phyloP scores from a whole-genome alignment of 208 protist genomes.

The Acanthamoeba healyi region DNA sequence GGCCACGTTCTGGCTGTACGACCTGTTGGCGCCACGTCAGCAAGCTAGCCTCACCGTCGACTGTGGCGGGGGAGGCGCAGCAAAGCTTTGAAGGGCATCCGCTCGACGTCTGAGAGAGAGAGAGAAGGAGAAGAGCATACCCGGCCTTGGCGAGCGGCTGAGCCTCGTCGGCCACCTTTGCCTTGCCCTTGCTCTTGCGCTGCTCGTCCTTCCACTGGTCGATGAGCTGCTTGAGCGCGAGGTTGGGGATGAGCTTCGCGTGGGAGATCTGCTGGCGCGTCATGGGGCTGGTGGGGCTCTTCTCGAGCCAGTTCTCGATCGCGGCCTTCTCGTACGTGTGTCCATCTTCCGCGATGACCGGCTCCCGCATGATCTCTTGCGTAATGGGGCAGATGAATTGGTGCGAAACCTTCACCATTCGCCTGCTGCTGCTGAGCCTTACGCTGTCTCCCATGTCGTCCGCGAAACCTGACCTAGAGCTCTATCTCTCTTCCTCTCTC shows the following conservation, averaged over 20 bases:
- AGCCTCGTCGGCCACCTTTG: background rate
- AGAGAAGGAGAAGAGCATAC: background rate
- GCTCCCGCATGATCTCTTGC: constrained; percentile 73
- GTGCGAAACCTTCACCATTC: background rate
- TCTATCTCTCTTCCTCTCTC: background rate
- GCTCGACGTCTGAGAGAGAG: background rate
- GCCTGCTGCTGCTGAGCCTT: background rate
- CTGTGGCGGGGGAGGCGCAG: too few species aligned
- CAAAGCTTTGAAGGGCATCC: too few species aligned
- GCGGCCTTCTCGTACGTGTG: constrained; percentile 74
- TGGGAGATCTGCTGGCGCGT: background rate
- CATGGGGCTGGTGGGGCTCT: constrained; percentile 40
- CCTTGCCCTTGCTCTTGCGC: constrained; percentile 10
- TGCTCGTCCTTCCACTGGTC: constrained; percentile 36
- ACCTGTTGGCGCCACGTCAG: too few species aligned
- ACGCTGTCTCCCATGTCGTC: background rate
- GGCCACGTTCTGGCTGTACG: background rate
- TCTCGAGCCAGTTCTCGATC: constrained; percentile 75
- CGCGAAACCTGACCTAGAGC: too few species aligned
- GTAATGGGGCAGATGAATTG: constrained; percentile 75
- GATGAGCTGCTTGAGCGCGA: constrained; percentile 49
- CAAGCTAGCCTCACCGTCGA: background rate
- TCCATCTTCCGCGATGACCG: constrained; percentile 72
- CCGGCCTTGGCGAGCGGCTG: background rate
- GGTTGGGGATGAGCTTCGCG: constrained; percentile 45